Conservation (phyloP, 371 early-diverging fungal species). For the Lichtheimia ramosa region DNA sequence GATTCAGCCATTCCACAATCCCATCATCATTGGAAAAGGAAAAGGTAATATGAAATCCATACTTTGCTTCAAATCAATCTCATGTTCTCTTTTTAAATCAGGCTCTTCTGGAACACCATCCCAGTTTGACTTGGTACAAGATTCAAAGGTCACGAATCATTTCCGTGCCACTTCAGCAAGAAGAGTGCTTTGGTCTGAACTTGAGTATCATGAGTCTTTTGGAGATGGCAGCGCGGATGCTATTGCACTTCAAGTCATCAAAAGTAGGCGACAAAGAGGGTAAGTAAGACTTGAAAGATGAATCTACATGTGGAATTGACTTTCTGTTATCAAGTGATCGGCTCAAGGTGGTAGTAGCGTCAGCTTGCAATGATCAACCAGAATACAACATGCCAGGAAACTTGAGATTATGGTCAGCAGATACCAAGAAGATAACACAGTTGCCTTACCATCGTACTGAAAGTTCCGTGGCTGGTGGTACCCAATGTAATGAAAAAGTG, state of each 20-base stretch:
- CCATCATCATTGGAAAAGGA: conserved; percentile 6
- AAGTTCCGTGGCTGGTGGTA: too few species aligned
- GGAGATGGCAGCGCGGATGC: conserved; percentile 45
- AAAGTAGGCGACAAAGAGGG: conserved; percentile 4
- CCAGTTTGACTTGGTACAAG: too few species aligned
- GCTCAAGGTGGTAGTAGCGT: conserved; percentile 26
- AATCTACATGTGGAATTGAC: background rate
- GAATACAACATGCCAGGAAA: conserved; percentile 46
- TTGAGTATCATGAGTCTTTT: conserved; percentile 20
- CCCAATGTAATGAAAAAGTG: too few species aligned
- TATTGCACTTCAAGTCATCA: conserved; percentile 25
- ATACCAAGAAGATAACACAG: conserved; percentile 5
- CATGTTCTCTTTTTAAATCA: background rate
- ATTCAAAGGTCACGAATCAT: too few species aligned
- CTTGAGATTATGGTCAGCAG: conserved; percentile 30
- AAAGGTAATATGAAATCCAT: conserved; percentile 7
- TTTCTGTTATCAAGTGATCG: too few species aligned
- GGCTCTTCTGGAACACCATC: background rate
- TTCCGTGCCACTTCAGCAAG: background rate
- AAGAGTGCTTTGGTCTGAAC: conserved; percentile 16
- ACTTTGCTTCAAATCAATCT: background rate
- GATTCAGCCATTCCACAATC: background rate
- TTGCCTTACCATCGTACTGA: conserved; percentile 26
- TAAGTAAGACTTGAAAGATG: background rate
- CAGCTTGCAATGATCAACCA: conserved; percentile 35